Base-by-base conservation (phyloP, 1,284 basidiomycete genomes). In the Inonotus hispidus region DNA sequence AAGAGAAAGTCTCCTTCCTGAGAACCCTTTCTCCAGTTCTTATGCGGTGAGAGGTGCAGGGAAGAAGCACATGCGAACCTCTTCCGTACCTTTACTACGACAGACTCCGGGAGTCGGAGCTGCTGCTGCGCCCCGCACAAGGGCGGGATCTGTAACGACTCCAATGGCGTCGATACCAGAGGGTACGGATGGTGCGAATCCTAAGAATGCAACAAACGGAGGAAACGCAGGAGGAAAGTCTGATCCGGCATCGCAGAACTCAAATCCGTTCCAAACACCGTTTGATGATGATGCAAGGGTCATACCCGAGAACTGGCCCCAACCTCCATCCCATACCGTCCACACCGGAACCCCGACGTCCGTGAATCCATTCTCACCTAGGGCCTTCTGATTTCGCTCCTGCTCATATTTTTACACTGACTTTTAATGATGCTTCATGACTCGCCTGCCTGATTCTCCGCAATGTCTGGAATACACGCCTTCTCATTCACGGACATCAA, bases 251-350 rank as follows among this genome's bases (percentile, higher is more conserved):
- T 80, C 56, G 71, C 83, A 63, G 79, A 64, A 78, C 75, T 53
- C 73, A 79, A 65, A 85, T 68, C 88, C 88, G 52, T 91, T 90
- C 69, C 78, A 81, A 60, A 89, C 88, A 60, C 88, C 89, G 11
- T 91, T 90, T 73, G 89, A 91, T 70, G 88, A 90, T 68, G 83
- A 87, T 23, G 58, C 56, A 8, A 29, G 45, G 25, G 60, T 58
- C 25, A 38, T 49, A 7, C 58, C 62, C 16, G 56, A 58, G 45
- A 53, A 58, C 49, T 54, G 61, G 37, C 61, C 49, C 13, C 23
- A 56, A 14, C 55, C 56, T 25, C 52, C 53, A n/a, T 10, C n/a
- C 41, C 13, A 23, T n/a, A n/a, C n/a, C n/a, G 35, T 25, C 53
- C 3, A 59, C 10, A 8, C 55, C 25, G 27, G 41, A 25, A 21